Conservation (phyloP, 2,329 filamentous ascomycete species). For the Apiospora marii region DNA sequence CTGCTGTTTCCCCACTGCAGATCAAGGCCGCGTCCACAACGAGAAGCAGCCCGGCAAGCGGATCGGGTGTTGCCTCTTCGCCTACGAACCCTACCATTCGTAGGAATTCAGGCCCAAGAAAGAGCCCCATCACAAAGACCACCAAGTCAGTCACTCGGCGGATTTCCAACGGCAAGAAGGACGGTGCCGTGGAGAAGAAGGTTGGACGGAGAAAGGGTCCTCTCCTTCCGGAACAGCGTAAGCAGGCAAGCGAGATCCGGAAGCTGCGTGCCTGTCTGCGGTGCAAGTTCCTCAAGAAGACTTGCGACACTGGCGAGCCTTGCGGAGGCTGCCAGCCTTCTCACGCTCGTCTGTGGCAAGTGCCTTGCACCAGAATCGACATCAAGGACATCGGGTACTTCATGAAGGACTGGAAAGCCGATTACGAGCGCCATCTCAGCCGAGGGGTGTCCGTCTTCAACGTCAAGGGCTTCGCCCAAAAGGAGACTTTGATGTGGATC, state of each 20-base stretch:
- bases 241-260: conserved; percentile 95
- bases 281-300: conserved; percentile 99
- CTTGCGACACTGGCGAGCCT: conserved; percentile 96
- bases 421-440: conserved; percentile 90
- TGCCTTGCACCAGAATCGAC: conserved; percentile 96
- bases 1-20: conserved; percentile 72
- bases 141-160: conserved; percentile 87
- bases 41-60: conserved; percentile 67
- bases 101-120: conserved; percentile 74
- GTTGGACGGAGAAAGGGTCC: conserved; percentile 90
- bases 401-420: conserved; percentile 99
- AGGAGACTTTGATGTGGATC: conserved; percentile 82
- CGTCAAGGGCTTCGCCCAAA: conserved; percentile 82
- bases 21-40: conserved; percentile 69
- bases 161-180: conserved; percentile 79
- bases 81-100: conserved; percentile 68
- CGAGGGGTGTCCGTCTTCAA: conserved; percentile 91
- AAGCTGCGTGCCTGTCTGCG: conserved; percentile 92
- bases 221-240: conserved; percentile 89
- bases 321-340: conserved; percentile 95
- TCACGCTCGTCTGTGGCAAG: conserved; percentile 95
- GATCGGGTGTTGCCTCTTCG: conserved; percentile 66
- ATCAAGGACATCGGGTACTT: conserved; percentile 99
- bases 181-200: conserved; percentile 83
- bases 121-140: conserved; percentile 82